Conservation (phyloP, 106 monocot genomes). For the Chionographis japonica region DNA sequence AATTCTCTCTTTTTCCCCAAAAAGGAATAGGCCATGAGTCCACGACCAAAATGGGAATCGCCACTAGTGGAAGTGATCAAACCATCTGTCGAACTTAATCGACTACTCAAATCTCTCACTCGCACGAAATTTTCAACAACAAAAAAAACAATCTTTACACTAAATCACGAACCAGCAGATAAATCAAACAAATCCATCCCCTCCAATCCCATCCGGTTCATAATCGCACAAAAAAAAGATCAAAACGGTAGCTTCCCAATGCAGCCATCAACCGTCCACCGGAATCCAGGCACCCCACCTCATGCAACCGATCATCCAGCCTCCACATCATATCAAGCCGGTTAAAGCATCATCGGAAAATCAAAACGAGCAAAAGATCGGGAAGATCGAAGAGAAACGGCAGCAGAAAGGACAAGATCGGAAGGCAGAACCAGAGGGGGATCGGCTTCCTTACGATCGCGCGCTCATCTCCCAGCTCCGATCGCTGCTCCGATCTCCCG, state of each 20-base stretch:
- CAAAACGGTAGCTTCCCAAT: slow-evolving; percentile 1
- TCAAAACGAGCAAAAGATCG: not conserved
- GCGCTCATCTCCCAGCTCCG: not conserved
- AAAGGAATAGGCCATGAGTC: not conserved
- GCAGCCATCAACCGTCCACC: not conserved
- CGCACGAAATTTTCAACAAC: not conserved
- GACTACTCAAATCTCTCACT: not conserved
- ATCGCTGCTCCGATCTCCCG: not conserved
- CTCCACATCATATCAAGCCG: too few species aligned
- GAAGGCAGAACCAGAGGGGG: not conserved
- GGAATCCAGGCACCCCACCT: not conserved
- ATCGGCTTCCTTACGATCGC: slow-evolving; percentile 18
- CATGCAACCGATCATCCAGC: slow-evolving; percentile 9
- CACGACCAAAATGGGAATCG: slow-evolving; percentile 4
- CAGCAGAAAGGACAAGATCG: slow-evolving; percentile 10
- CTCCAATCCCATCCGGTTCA: not conserved
- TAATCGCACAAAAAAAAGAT: not conserved
- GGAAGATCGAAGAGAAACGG: not conserved
- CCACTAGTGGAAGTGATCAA: slow-evolving; percentile 12
- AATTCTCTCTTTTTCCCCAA: slow-evolving; percentile 5
- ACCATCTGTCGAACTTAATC: slow-evolving; percentile 7
- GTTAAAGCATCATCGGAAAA: not conserved
- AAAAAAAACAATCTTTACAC: not conserved
- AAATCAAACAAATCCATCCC: slow-evolving; percentile 2
- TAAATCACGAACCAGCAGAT: slow-evolving; percentile 1